phyloP scores from a whole-genome alignment of 805 yeast species.

The Saturnispora saitoi region DNA sequence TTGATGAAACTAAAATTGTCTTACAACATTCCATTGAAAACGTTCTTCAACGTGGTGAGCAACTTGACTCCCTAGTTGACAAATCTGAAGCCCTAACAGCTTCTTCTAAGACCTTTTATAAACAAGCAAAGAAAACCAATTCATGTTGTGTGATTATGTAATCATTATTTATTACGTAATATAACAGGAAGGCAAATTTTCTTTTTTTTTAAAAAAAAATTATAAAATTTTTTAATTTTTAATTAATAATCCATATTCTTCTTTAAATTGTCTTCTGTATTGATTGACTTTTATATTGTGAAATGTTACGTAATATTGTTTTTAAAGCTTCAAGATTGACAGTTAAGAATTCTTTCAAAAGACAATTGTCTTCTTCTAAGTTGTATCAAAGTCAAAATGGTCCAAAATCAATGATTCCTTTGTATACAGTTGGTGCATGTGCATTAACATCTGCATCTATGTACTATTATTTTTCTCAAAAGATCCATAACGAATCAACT shows the following conservation, averaged over 20 bases:
- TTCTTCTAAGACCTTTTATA: slow-evolving; percentile 88
- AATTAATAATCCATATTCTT: too few relatives aligned
- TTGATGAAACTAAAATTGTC: slow-evolving; percentile 95
- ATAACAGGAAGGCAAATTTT: too few relatives aligned
- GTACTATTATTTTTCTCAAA: slow-evolving; percentile 11
- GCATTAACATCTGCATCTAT: slow-evolving; percentile 14
- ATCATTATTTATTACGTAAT: slow-evolving; percentile 9
- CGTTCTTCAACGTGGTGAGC: slow-evolving; percentile 93
- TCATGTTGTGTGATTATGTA: slow-evolving; percentile 78
- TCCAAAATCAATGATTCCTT: slow-evolving; percentile 7
- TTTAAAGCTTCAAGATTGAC: neutral
- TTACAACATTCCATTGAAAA: slow-evolving; percentile 92
- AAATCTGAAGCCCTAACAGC: slow-evolving; percentile 88
- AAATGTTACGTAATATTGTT: neutral
- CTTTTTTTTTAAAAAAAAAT: too few relatives aligned
- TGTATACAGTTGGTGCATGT: slow-evolving; percentile 12
- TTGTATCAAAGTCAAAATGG: neutral
- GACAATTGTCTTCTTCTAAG: neutral
- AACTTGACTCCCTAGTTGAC: slow-evolving; percentile 86
- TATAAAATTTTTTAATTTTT: too few relatives aligned
- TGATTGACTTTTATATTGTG: neutral
- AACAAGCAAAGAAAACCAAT: slow-evolving; percentile 92
- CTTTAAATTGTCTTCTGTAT: neutral
- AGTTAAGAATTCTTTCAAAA: neutral
- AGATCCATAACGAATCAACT: slow-evolving; percentile 12